Base-by-base conservation (phyloP, 495 filamentous ascomycete genomes). In the Chaetomium cochliodes region DNA sequence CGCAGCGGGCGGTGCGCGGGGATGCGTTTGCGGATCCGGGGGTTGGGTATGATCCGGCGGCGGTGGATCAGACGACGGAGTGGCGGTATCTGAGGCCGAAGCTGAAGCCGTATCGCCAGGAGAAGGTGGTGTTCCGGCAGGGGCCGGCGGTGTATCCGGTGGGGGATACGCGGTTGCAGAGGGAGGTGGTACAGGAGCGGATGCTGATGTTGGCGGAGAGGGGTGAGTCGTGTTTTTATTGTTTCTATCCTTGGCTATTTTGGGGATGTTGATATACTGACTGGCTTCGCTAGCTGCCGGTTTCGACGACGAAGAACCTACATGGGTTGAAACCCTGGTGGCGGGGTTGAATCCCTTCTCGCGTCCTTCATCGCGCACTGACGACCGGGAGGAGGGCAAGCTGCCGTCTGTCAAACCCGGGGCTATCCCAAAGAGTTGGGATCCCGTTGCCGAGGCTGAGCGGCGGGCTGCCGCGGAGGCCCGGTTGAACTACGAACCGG, bases 131-230 rank as follows among this genome's bases (percentile, higher is more conserved):
- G 53, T 69, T 44, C 23, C 39, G 65, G 9, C 33, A 9, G 0
- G 73, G 73, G 0, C 69, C 64, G 33, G 67, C 71, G 0, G 15
- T 65, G 9, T 74, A 60, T 37, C 69, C 69, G 8, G 37, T 71
- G 15, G 73, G 73, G 3, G 73, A 75, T 50, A 75, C 73, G 37
- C 33, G 39, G 22, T 13, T 39, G 47, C 71, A 75, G 66, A 25
- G 60, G 60, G 56, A 56, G 52, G 28, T 13, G 33, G 44, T 75
- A 11, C 60, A 68, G 62, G 49, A 60, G 30, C 30, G 63, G 2
- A 65, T 70, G 47, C 63, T 62, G 4, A 28, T 56, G 11, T 41
- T 58, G 58, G 64, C 62, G 25, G 39, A 60, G 50, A 23, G 25
- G 18, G 60, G 72, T 72, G 23, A 52, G 69, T 68, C 28, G 28